Conservation (phyloP, 2,329 filamentous ascomycete genomes). For the Cercospora brassicicola region DNA sequence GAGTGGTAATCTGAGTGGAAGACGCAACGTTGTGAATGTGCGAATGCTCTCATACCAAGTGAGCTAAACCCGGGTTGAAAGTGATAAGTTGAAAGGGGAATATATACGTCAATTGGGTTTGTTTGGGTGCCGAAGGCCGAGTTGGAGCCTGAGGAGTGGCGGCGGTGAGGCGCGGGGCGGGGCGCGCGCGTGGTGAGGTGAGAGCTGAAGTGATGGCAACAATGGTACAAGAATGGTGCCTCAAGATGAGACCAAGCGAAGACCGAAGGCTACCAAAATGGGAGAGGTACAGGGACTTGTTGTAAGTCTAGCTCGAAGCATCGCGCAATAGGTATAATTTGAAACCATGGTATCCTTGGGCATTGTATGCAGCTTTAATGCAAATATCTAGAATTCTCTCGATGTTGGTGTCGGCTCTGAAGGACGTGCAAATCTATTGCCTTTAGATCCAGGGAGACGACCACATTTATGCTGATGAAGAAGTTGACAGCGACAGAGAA, state of each 20-base stretch:
- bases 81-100: neutral
- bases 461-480: no score
- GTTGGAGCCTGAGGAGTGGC: neutral
- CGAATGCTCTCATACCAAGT: neutral
- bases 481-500: no score
- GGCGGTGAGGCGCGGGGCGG: no score
- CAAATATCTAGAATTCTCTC: neutral
- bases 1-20: neutral
- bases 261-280: neutral
- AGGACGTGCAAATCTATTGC: neutral
- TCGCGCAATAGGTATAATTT: neutral
- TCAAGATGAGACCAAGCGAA: neutral
- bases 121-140: neutral
- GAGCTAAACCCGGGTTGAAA: neutral
- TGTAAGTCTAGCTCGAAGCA: neutral
- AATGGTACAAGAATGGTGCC: neutral
- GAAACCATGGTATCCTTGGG: neutral
- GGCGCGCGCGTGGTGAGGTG: neutral
- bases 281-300: neutral
- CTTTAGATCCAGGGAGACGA: no score
- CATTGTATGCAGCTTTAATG: neutral
- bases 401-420: neutral
- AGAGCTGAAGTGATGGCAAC: neutral
- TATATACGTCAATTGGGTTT: neutral
- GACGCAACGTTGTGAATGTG: neutral